Base-by-base conservation (phyloP, 495 filamentous ascomycete species). In the Aspergillus ostianus region DNA sequence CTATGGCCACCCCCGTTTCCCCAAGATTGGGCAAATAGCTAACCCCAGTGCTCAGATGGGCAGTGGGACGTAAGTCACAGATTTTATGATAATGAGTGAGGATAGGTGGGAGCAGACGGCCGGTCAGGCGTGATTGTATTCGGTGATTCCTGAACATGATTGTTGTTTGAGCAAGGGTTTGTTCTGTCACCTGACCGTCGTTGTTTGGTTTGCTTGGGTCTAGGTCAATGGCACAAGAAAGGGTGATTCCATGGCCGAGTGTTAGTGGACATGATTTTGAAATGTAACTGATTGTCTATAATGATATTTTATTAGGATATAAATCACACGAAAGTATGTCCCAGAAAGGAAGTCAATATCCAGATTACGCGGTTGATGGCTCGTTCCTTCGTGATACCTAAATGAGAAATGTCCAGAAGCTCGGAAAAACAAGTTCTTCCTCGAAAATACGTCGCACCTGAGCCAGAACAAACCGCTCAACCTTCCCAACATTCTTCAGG, bases 391-490 rank as follows among this genome's bases (percentile, higher is more conserved):
- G 49, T 63, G 44, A 50, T 6, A 8, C n/a, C 82, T 71, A 97
- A 9, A 98, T 85, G 58, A 98, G 76, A 70, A 98, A 97, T 2
- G 93, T 98, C 92, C 93, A 97, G 74, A 91, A 98, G 71, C 92
- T 97, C 45, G 94, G 94, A 76, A 93, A 98, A 21, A 98, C 93
- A 70, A 98, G 90, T 72, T 98, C 94, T 68, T 97, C 94, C 74
- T 98, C 94, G 67, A 98, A 98, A 59, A 98, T 97, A 57, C 92
- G 84, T 59, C 93, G 86, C 36, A 98, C 94, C 71, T 98, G 95
- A 70, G 97, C 93, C 21, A 98, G 82, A 50, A 98, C 91, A 70
- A 98, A 98, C 61, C 91, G 87, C 77, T 98, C 94, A 44, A 98
- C 94, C 77, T 98, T 98, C 18, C 95, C 93, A 44, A 98, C 92